These are phyloP conservation scores for Claviceps purpurea DNA, from an alignment of 2,329 filamentous ascomycete species.

Conservation along the genomic window DNA sequence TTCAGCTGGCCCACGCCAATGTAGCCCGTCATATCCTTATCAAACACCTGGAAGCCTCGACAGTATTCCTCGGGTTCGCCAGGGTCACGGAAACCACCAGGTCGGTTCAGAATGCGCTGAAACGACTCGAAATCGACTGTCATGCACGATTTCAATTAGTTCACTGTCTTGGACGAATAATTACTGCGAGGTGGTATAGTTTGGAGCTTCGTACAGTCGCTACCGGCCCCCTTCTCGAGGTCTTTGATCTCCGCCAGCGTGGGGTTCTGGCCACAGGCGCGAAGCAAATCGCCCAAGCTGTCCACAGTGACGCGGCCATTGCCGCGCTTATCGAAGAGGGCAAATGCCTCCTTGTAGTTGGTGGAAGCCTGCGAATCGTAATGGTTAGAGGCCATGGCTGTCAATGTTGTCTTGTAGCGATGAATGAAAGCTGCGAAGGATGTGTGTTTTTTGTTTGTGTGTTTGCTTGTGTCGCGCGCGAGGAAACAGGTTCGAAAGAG, in stretches of 20 bases:
- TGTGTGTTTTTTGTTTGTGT: neutral
- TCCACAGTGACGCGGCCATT: constrained; percentile 82
- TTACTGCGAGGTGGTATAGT: too few relatives aligned
- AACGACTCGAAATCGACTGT: constrained; percentile 97
- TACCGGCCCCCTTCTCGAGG: constrained; percentile 76
- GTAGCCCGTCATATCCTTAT: constrained; percentile 97
- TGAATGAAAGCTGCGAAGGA: neutral
- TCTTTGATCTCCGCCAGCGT: constrained; percentile 87
- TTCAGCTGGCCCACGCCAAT: constrained; percentile 96
- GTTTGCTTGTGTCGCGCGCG: neutral
- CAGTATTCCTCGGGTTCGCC: constrained; percentile 98
- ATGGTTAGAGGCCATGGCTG: constrained; percentile 36
- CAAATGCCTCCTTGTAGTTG: constrained; percentile 99
- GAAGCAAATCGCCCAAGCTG: constrained; percentile 81
- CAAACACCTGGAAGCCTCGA: constrained; percentile 96
- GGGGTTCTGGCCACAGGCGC: constrained; percentile 95
- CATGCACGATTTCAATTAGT: neutral
- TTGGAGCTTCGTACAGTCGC: constrained; percentile 65
- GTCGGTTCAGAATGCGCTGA: constrained; percentile 90
- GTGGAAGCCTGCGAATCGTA: constrained; percentile 55
- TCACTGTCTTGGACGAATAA: neutral
- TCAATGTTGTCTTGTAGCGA: neutral
- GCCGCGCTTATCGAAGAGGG: constrained; percentile 98
- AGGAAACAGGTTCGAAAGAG: neutral
- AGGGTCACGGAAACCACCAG: constrained; percentile 93